These are phyloP conservation scores for Paraconiothyrium brasiliense DNA, from an alignment of 2,329 filamentous ascomycete genomes.

Conservation along the genomic window DNA sequence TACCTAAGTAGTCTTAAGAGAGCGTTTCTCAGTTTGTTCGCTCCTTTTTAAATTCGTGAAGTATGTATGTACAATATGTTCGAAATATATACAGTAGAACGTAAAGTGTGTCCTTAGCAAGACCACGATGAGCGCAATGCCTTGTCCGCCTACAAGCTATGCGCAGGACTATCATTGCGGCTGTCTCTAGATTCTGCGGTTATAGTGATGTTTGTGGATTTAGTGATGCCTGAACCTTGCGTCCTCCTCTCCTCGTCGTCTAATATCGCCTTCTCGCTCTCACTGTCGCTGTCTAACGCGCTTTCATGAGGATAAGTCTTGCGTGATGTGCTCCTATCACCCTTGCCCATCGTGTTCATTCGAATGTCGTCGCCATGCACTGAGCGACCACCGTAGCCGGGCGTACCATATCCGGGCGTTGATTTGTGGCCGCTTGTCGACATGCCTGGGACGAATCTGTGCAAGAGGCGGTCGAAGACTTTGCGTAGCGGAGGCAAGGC, in stretches of 20 bases:
- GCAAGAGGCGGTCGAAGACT: conserved; percentile 32
- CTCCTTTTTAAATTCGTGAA: too few relatives aligned
- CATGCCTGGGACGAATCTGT: conserved; percentile 24
- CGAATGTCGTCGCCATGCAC: conserved; percentile 23
- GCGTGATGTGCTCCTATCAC: conserved; percentile 12
- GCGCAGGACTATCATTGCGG: not conserved
- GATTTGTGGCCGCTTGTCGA: conserved; percentile 21
- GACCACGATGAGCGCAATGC: not conserved
- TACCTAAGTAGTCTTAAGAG: too few relatives aligned
- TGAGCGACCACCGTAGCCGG: conserved; percentile 21
- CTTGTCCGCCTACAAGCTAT: not conserved
- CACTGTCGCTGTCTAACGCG: conserved; percentile 34
- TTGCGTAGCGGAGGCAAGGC: conserved; percentile 35
- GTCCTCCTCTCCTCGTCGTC: conserved; percentile 30
- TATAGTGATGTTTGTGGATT: conserved; percentile 36
- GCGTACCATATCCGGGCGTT: conserved; percentile 25
- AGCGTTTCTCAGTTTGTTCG: too few relatives aligned
- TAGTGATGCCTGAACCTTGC: conserved; percentile 29
- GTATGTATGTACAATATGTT: not conserved
- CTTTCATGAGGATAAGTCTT: conserved; percentile 28
- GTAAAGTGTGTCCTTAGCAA: not conserved
- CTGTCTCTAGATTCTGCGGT: conserved; percentile 15
- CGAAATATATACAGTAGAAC: not conserved
- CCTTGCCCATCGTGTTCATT: conserved; percentile 23
- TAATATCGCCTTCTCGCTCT: conserved; percentile 40